phyloP scores from a whole-genome alignment of 1,284 basidiomycete species.

The Sutorius eximius region DNA sequence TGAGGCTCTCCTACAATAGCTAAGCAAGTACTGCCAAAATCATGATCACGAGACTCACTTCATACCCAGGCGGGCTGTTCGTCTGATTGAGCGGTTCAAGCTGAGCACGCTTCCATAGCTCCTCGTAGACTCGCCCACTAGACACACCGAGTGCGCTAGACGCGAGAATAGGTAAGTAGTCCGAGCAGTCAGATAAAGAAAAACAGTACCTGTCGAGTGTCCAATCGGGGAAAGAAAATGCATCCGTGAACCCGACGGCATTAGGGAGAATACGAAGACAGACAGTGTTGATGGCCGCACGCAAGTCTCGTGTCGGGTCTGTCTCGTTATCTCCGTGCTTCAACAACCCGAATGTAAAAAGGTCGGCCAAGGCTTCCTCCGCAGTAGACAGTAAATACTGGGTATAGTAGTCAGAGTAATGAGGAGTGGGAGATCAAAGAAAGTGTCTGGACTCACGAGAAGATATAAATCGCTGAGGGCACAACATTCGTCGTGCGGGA shows the following conservation, averaged over 20 bases:
- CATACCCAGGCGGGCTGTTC: constrained; percentile 53
- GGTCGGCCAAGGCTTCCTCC: constrained; percentile 54
- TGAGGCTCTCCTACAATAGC: constrained; percentile 22
- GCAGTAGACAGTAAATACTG: constrained; percentile 65
- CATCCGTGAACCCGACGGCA: constrained; percentile 69
- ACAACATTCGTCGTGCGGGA: constrained; percentile 34
- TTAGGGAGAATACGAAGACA: constrained; percentile 62
- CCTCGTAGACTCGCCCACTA: constrained; percentile 69
- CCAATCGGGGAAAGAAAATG: constrained; percentile 79
- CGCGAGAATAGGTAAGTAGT: background rate
- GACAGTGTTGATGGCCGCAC: constrained; percentile 51
- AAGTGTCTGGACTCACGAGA: constrained; percentile 44
- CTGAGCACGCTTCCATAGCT: constrained; percentile 64
- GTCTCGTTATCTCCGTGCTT: constrained; percentile 20
- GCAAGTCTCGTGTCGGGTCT: constrained; percentile 53
- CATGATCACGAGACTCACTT: constrained; percentile 37
- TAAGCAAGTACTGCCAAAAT: background rate
- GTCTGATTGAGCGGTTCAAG: constrained; percentile 62
- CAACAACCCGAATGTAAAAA: constrained; percentile 57
- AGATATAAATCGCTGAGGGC: constrained; percentile 47
- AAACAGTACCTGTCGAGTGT: constrained; percentile 66
- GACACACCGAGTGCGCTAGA: constrained; percentile 61
- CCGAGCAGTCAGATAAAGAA: background rate
- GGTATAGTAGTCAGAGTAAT: background rate
- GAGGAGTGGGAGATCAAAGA: background rate